Conservation (phyloP, 1,284 basidiomycete species). For the Ceratobasidium sp. region DNA sequence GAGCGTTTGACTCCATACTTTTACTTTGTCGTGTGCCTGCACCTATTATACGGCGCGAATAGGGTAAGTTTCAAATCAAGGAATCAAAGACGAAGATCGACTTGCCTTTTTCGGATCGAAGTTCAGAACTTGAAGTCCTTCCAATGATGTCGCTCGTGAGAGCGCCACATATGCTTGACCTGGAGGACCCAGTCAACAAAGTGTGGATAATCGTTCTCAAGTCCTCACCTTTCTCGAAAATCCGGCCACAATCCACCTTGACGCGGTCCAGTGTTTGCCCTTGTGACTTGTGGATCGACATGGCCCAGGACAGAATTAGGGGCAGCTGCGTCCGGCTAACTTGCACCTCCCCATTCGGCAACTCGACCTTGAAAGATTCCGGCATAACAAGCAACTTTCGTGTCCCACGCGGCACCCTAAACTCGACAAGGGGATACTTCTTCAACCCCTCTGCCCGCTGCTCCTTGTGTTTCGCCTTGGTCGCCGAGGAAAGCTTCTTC, state of each 20-base stretch:
- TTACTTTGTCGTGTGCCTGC: constrained; percentile 59
- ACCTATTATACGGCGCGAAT: constrained; percentile 57
- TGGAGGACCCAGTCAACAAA: too few relatives aligned
- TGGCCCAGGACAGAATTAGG: constrained; percentile 88
- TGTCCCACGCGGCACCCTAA: constrained; percentile 63
- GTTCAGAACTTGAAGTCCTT: constrained; percentile 88
- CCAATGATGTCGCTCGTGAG: constrained; percentile 90
- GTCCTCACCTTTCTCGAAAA: constrained; percentile 84
- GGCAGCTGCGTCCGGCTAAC: constrained; percentile 65
- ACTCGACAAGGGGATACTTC: constrained; percentile 77
- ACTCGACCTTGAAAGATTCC: constrained; percentile 85
- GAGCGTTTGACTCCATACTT: constrained; percentile 69
- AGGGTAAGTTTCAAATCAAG: background rate
- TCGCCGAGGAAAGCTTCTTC: constrained; percentile 41
- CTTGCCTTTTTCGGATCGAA: constrained; percentile 83
- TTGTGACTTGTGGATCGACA: constrained; percentile 95
- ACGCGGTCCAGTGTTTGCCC: constrained; percentile 88
- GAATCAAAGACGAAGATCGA: background rate
- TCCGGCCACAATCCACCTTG: constrained; percentile 77
- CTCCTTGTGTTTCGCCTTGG: constrained; percentile 45
- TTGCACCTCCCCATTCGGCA: constrained; percentile 81
- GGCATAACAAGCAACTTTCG: constrained; percentile 66
- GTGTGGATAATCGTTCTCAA: background rate
- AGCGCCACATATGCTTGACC: constrained; percentile 96
- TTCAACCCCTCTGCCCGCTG: constrained; percentile 48